These are phyloP conservation scores for Ramaria sp. DNA, from an alignment of 768 basidiomycete species.

Conservation along the genomic window DNA sequence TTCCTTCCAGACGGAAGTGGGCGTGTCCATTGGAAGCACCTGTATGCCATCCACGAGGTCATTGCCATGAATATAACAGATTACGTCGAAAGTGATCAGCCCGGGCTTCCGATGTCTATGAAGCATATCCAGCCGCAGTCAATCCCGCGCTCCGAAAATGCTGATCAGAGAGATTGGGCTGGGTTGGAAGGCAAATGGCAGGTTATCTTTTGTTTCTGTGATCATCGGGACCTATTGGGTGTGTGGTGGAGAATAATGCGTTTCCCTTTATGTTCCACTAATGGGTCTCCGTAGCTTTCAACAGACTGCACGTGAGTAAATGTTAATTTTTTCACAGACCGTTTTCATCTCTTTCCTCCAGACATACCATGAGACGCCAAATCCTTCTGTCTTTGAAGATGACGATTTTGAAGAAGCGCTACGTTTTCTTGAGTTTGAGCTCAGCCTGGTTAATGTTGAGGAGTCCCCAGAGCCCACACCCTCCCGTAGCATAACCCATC, in stretches of 20 bases:
- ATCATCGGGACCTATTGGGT: constrained; percentile 58
- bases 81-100: constrained; percentile 20
- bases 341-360: not conserved
- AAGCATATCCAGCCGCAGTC: constrained; percentile 16
- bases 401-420: constrained; percentile 41
- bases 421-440: constrained; percentile 34
- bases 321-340: not conserved
- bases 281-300: constrained; percentile 1
- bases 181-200: constrained; percentile 50
- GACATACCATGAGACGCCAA: constrained; percentile 21
- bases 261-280: not conserved
- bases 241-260: constrained; percentile 19
- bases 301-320: not conserved
- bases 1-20: constrained; percentile 33
- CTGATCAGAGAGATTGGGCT: constrained; percentile 40
- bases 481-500: constrained; percentile 36
- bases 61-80: constrained; percentile 44
- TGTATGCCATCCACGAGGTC: constrained; percentile 44
- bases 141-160: constrained; percentile 16
- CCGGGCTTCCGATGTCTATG: constrained; percentile 16
- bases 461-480: constrained; percentile 27
- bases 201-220: constrained; percentile 56
- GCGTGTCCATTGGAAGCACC: constrained; percentile 47
- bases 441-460: constrained; percentile 28
- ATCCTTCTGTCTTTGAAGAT: constrained; percentile 38